Evolutionary conservation across 495 filamentous ascomycete genomes (phyloP).

Genomic region (Podospora pseudocomata): DNA sequence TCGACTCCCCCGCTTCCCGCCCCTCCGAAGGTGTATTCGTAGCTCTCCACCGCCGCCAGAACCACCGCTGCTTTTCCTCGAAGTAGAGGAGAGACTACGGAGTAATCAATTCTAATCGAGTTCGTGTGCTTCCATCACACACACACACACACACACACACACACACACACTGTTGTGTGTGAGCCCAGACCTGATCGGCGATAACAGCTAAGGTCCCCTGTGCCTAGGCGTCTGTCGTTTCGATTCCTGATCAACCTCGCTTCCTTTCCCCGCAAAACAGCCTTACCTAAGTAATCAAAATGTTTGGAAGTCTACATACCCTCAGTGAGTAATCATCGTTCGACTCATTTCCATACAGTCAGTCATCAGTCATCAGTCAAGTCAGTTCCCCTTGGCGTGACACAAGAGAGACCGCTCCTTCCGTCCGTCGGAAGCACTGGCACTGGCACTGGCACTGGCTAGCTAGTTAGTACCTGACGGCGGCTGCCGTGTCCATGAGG

Average conservation of each 20-base stretch:
- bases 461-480: background rate
- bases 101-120: background rate
- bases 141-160: background rate
- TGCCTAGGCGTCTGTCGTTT: background rate
- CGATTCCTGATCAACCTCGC: background rate
- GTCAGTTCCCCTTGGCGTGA: background rate
- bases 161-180: background rate
- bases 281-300: slow-evolving; percentile 14
- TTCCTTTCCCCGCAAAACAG: background rate
- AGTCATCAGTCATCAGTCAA: background rate
- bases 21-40: background rate
- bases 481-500: background rate
- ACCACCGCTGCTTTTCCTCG: background rate
- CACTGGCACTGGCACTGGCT: background rate
- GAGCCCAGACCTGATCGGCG: background rate
- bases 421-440: background rate
- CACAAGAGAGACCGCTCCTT: background rate
- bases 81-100: background rate
- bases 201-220: background rate
- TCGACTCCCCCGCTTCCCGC: slow-evolving; percentile 11
- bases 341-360: background rate
- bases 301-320: slow-evolving; percentile 36
- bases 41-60: slow-evolving; percentile 10
- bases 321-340: slow-evolving; percentile 31
- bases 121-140: background rate